These are phyloP conservation scores for Neolentinus lepideus DNA, from an alignment of 1,284 basidiomycete species.

Conservation along the genomic window DNA sequence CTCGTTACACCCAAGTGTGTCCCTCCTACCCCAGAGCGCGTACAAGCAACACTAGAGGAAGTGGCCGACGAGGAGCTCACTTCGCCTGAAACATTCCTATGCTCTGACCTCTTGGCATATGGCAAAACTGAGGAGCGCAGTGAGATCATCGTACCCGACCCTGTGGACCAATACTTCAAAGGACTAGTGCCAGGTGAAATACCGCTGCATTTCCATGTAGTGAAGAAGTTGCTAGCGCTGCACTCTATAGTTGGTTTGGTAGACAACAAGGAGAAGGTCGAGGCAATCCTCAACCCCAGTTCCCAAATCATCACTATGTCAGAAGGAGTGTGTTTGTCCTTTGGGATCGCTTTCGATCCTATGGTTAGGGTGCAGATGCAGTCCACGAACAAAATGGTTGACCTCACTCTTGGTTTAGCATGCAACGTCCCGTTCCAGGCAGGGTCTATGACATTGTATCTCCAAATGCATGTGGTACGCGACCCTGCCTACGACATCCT, in stretches of 20 bases:
- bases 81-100: no score
- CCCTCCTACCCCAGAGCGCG: neutral
- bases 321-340: constrained; percentile 10
- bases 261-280: no score
- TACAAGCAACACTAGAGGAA: neutral
- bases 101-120: neutral
- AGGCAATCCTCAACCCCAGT: no score
- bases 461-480: neutral
- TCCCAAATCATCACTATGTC: no score
- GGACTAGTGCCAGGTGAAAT: no score
- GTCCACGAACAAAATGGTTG: constrained; percentile 17
- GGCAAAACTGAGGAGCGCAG: neutral
- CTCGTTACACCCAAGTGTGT: neutral
- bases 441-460: neutral
- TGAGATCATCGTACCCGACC: no score
- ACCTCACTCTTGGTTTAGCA: constrained; percentile 17
- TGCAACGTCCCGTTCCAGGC: constrained; percentile 7
- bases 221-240: no score
- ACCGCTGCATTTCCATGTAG: no score
- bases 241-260: no score
- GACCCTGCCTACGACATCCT: neutral
- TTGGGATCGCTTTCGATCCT: constrained; percentile 16
- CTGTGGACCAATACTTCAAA: no score
- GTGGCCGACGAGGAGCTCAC: neutral
- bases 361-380: constrained; percentile 14